Evolutionary conservation across 163 green algal species (phyloP), one percentile per base, ranked within the genome.

Genomic region (Dunaliella salina): DNA sequence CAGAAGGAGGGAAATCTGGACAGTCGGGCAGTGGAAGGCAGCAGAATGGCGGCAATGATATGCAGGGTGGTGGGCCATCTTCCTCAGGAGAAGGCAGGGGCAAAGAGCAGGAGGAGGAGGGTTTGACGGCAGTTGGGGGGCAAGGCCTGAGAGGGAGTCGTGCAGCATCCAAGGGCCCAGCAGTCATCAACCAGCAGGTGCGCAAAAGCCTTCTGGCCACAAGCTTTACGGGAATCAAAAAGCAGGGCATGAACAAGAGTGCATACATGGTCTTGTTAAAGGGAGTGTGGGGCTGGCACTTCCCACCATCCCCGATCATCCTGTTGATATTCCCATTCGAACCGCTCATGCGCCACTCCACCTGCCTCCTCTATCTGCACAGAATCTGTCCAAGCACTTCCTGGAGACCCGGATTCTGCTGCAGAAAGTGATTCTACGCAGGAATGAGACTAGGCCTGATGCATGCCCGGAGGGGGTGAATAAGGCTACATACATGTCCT

Each of bases 321-420:
- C 40, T 50, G 40, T 50, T 50, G 40, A 15, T 50, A 15, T 50
- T 8, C 40, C 8, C 40, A 50, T 8, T 15, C 40, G 40, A 3
- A 3, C 40, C 40, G 8, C 40, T 50, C 40, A 8, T 8, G 40
- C 40, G 40, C 8, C 40, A 50, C 8, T 8, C 40, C 40, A 50
- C 40, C 40, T 50, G 40, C 40, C 3, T 50, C 40, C 8, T 50
- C 40, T 8, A 8, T 8, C 80, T 63, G 8, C 94, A 86, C 88
- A 89, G 59, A 59, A 57, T 34, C 75, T 97, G 35, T 97, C 93
- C 90, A 92, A 95, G 26, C 83, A 86, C 4, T 86, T 86, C 22
- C 88, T 97, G 50, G 91, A 96, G 88, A 33, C 90, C 32, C 93
- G 94, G 59, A 97, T 97, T 69, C 87, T 94, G 85, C 88, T 96